Evolutionary conservation across 768 basidiomycete species (phyloP), one percentile per base, ranked within the genome.

Genomic region (Psilocybe tampanensis): DNA sequence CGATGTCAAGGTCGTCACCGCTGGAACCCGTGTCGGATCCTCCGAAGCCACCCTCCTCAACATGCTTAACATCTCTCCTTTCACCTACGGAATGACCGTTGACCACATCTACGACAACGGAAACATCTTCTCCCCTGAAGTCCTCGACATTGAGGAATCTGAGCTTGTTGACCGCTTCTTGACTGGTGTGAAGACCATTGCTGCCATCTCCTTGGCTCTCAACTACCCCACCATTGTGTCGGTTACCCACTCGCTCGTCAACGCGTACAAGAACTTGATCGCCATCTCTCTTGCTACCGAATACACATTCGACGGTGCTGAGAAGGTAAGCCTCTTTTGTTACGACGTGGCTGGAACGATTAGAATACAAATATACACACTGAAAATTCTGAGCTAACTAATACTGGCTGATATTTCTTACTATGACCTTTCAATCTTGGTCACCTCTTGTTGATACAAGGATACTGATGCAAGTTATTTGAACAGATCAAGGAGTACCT

Each of bases 61-160:
- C 91, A 97, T 99, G 97, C 76, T 99, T 70, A 95, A 95, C 85
- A 98, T 99, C 75, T 98, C 96, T 45, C 94, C 94, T 62, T 97
- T 98, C 89, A 98, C 96, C 43, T 99, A 97, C 80, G 97, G 97
- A 69, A 98, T 99, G 96, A 90, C 87, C 50, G 95, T 99, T 63
- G 86, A 95, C 51, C 95, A 98, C 78, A 95, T 99, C 72, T 99
- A 85, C 76, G 93, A 96, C 80, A 82, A 85, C 59, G 97, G 97
- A 69, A 96, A 95, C 71, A 80, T 88, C 60, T 99, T 98, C 86
- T 72, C 89, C 43, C 89, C 96, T 41, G 76, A 80, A 3, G 94
- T 99, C 59, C 89, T 99, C 63, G 97, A 99, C 72, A 81, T 98
- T 64, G 89, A 92, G 65, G 96, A 98, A 77, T 76, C 86, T 60